Percentiles rank a stretch among this genome's conserved stretches.
These are phyloP conservation scores for Chrysosporium queenslandicum DNA, from an alignment of 2,329 filamentous ascomycete genomes.

Conservation along the genomic window DNA sequence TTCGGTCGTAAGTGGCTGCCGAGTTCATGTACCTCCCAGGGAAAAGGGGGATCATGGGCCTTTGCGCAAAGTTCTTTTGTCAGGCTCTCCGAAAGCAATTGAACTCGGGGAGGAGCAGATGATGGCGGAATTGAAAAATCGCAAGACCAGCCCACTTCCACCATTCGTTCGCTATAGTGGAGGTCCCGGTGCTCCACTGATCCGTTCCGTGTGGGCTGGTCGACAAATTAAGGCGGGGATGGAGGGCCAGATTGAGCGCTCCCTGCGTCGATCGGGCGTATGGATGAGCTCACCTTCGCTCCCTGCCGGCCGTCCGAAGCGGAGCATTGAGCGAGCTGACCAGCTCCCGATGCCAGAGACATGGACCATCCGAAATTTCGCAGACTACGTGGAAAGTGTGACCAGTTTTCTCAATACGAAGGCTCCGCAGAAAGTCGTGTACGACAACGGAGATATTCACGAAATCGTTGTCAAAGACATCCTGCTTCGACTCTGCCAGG, in stretches of 20 bases:
- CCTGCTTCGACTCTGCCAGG: conserved; percentile 27
- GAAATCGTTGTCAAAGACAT: conserved; percentile 18
- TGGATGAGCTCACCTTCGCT: not conserved
- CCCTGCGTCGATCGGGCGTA: not conserved
- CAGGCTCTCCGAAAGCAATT: conserved; percentile 28
- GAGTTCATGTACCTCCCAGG: conserved; percentile 27
- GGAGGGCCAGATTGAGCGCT: conserved; percentile 7
- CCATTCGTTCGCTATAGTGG: not conserved
- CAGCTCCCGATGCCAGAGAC: conserved; percentile 16
- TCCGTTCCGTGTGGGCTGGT: conserved; percentile 13
- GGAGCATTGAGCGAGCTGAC: not conserved
- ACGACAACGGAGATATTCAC: conserved; percentile 14
- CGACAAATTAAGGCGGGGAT: not conserved
- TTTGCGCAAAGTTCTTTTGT: conserved; percentile 28
- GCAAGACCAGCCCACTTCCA: not conserved
- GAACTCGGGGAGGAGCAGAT: conserved; percentile 26
- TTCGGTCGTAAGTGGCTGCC: conserved; percentile 29
- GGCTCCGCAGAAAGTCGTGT: conserved; percentile 4
- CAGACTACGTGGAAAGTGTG: conserved; percentile 33
- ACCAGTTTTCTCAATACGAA: conserved; percentile 19
- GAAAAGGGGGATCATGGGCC: conserved; percentile 25
- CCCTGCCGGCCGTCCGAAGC: not conserved
- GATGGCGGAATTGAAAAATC: not conserved
- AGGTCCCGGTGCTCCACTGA: not conserved
- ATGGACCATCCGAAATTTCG: conserved; percentile 30